Percentiles rank a stretch among this genome's conserved stretches.
Evolutionary conservation across 441 rosid species (phyloP).

Genomic region (Biscutella laevigata): DNA sequence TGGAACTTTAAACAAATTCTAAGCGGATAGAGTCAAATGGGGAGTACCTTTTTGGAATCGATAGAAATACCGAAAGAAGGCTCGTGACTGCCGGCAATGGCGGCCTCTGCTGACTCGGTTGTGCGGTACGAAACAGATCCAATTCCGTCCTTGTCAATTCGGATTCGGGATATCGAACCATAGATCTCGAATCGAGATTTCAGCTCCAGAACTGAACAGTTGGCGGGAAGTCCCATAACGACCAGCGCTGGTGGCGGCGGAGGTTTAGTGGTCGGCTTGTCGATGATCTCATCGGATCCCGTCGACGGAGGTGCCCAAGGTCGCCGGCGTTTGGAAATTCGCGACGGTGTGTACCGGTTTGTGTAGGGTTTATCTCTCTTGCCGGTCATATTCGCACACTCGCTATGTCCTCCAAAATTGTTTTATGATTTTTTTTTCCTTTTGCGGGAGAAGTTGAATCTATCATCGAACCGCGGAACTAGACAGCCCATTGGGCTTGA

Average conservation of each 20-base stretch:
- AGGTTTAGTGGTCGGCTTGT: conserved; percentile 32
- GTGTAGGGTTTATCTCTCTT: conserved; percentile 65
- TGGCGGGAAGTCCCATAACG: conserved; percentile 43
- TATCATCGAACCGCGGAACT: too few relatives aligned
- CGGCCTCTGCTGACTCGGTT: conserved; percentile 66
- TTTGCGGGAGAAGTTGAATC: not conserved
- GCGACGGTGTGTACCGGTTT: conserved; percentile 34
- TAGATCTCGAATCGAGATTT: conserved; percentile 89
- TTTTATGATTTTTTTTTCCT: too few relatives aligned
- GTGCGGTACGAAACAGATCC: conserved; percentile 57
- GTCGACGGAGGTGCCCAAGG: conserved; percentile 34
- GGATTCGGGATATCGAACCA: conserved; percentile 79
- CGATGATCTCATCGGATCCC: conserved; percentile 20
- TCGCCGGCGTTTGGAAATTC: conserved; percentile 56
- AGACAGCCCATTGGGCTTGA: not conserved
- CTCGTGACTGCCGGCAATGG: conserved; percentile 67
- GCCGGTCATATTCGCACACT: conserved; percentile 38
- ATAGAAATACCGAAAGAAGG: conserved; percentile 55
- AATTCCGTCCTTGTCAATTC: conserved; percentile 55
- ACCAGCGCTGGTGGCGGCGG: conserved; percentile 58
- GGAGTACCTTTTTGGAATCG: conserved; percentile 41
- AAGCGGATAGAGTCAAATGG: too few relatives aligned
- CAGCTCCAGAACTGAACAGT: conserved; percentile 77
- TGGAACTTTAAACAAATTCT: too few relatives aligned
- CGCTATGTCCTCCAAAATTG: not conserved